Conservation (phyloP, 2,329 filamentous ascomycete species). For the Microdochium bolleyi region DNA sequence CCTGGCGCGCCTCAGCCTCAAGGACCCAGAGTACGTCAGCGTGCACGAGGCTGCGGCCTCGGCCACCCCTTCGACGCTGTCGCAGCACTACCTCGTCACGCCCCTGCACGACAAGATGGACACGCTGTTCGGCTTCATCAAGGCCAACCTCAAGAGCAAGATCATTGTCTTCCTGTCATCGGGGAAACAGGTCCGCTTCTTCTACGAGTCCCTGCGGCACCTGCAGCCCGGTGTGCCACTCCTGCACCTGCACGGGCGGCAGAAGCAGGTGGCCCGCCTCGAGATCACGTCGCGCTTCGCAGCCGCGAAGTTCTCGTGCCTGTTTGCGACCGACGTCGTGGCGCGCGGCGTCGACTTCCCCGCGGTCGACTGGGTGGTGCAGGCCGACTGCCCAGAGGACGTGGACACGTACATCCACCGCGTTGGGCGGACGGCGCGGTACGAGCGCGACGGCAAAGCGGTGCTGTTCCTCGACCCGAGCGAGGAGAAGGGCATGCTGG, state of each 20-base stretch:
- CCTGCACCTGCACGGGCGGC: slow-evolving; percentile 85
- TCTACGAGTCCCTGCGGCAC: slow-evolving; percentile 87
- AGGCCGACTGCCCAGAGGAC: slow-evolving; percentile 94
- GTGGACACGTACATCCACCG: slow-evolving; percentile 97
- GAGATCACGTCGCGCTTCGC: slow-evolving; percentile 84
- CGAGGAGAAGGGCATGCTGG: slow-evolving; percentile 88
- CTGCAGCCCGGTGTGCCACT: slow-evolving; percentile 91
- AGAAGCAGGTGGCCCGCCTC: slow-evolving; percentile 82
- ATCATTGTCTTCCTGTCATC: slow-evolving; percentile 94
- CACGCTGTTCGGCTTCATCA: slow-evolving; percentile 86
- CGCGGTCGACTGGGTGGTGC: slow-evolving; percentile 97
- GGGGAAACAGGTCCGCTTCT: slow-evolving; percentile 92
- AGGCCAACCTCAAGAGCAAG: slow-evolving; percentile 84
- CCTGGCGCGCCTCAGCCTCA: slow-evolving; percentile 77
- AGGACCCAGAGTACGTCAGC: slow-evolving; percentile 89
- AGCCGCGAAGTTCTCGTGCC: slow-evolving; percentile 70
- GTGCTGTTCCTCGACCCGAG: slow-evolving; percentile 88
- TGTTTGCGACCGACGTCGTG: slow-evolving; percentile 94
- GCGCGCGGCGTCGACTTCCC: slow-evolving; percentile 94
- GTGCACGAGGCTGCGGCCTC: slow-evolving; percentile 76
- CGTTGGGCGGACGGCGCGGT: slow-evolving; percentile 89
- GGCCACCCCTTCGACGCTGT: slow-evolving; percentile 75
- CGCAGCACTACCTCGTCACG: slow-evolving; percentile 86
- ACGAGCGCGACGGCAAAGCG: slow-evolving; percentile 78
- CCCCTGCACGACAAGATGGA: slow-evolving; percentile 85